phyloP scores from a whole-genome alignment of 1,284 basidiomycete genomes.

The Takashimella tepidaria region DNA sequence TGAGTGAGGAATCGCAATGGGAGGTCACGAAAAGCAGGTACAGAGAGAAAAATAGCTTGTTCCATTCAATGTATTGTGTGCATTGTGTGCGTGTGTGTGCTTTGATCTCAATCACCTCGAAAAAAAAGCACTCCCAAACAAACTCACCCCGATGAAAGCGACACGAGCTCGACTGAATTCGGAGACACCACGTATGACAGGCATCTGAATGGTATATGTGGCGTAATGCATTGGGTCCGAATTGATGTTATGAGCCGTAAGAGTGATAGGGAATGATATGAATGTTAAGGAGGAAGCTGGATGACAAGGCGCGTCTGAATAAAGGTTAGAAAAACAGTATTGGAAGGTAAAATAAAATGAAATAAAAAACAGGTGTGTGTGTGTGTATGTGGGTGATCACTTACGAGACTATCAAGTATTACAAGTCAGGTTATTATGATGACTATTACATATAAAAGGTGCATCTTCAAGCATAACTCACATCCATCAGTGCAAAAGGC shows the following conservation, averaged over 20 bases:
- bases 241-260: constrained; percentile 57
- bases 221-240: constrained; percentile 50
- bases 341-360: background rate
- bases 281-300: constrained; percentile 59
- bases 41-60: too few relatives aligned
- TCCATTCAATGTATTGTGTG: too few relatives aligned
- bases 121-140: background rate
- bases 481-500: constrained; percentile 61
- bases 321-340: background rate
- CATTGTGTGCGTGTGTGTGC: too few relatives aligned
- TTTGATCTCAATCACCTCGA: too few relatives aligned
- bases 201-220: constrained; percentile 55
- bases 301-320: constrained; percentile 53
- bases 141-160: constrained; percentile 54
- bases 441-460: background rate
- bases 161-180: constrained; percentile 50
- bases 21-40: too few relatives aligned
- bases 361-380: too few relatives aligned
- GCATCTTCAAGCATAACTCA: too few relatives aligned
- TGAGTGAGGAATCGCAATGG: too few relatives aligned
- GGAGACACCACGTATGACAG: constrained; percentile 43
- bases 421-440: background rate
- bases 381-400: background rate
- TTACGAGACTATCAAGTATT: constrained; percentile 27
- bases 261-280: constrained; percentile 60